Evolutionary conservation across 176 grass and related monocot species (phyloP).

Genomic region (Aegilops speltoides): DNA sequence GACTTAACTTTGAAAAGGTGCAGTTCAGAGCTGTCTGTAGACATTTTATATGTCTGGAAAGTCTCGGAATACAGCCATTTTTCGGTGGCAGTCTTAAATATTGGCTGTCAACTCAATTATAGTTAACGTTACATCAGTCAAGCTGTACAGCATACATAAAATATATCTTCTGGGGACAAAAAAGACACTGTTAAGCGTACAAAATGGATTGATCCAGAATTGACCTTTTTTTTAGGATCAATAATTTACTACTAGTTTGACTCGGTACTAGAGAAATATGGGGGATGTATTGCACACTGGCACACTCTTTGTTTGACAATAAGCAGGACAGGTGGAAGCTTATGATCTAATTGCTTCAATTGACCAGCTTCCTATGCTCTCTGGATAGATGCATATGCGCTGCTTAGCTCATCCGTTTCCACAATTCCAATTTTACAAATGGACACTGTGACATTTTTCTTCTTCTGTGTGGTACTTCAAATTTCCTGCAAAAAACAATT

Average conservation of each 20-base stretch:
- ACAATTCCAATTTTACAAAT: too few species aligned
- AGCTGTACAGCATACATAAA: not conserved
- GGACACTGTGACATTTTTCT: too few species aligned
- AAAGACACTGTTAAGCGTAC: not conserved
- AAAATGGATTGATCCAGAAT: not conserved
- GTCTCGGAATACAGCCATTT: not conserved
- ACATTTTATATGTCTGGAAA: not conserved
- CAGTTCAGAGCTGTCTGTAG: not conserved
- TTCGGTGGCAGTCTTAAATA: not conserved
- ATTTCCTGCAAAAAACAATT: too few species aligned
- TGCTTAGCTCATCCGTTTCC: too few species aligned
- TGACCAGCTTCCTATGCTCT: not conserved
- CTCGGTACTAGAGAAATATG: not conserved
- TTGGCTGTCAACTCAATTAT: not conserved
- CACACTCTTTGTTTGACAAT: constrained; percentile 19
- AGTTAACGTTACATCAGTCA: constrained; percentile 18
- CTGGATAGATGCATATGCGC: not conserved
- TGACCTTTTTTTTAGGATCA: not conserved
- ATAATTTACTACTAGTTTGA: constrained; percentile 23
- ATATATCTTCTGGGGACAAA: not conserved
- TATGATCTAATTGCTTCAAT: constrained; percentile 25
- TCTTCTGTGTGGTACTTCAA: too few species aligned
- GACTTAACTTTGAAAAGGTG: constrained; percentile 21
- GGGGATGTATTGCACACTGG: not conserved
- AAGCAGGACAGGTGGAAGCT: constrained; percentile 30